phyloP scores from a whole-genome alignment of 805 yeast species.

The Priceomyces carsonii region DNA sequence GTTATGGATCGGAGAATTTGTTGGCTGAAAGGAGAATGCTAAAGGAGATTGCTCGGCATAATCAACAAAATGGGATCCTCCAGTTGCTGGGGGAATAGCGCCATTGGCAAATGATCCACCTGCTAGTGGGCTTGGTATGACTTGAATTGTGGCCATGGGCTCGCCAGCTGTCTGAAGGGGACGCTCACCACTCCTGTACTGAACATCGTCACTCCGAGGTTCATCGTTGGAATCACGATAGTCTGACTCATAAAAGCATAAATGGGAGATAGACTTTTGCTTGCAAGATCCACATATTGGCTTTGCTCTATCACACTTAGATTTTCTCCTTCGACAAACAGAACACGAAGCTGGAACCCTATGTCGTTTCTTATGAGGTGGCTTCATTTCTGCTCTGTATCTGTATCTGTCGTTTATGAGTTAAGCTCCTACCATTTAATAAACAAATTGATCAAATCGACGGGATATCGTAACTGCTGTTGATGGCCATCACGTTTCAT shows the following conservation, averaged over 20 bases:
- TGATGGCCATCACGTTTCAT: too few relatives aligned
- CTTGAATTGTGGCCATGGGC: not conserved
- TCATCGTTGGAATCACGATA: conserved; percentile 6
- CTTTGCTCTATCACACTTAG: conserved; percentile 42
- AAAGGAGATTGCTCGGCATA: too few relatives aligned
- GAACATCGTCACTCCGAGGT: not conserved
- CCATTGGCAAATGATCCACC: too few relatives aligned
- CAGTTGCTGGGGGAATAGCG: too few relatives aligned
- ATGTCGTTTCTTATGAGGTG: conserved; percentile 32
- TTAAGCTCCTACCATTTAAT: too few relatives aligned
- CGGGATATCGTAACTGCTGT: too few relatives aligned
- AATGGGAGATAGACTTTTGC: conserved; percentile 43
- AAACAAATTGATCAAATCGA: too few relatives aligned
- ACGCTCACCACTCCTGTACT: not conserved
- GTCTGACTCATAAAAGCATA: conserved; percentile 37
- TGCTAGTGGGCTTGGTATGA: not conserved
- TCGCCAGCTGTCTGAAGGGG: not conserved
- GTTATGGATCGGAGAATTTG: too few relatives aligned
- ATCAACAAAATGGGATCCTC: too few relatives aligned
- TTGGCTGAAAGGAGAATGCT: too few relatives aligned
- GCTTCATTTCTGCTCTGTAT: too few relatives aligned
- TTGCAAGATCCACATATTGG: conserved; percentile 46
- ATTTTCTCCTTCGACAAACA: conserved; percentile 44
- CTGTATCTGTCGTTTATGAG: too few relatives aligned
- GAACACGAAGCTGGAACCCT: conserved; percentile 46